phyloP scores from a whole-genome alignment of 805 yeast species.

The Candida saitoana region DNA sequence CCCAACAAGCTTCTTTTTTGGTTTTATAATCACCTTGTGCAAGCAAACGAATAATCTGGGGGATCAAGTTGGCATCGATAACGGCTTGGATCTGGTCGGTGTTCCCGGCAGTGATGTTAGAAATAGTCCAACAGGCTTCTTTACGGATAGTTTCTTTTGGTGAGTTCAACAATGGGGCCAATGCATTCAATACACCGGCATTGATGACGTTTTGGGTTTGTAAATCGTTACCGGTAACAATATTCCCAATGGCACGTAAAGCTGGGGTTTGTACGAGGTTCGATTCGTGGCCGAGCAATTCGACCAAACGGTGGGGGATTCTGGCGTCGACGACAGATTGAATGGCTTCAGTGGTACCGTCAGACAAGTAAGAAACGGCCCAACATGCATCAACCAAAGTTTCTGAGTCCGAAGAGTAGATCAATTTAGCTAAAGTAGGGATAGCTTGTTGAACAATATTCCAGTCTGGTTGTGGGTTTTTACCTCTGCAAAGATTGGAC shows the following conservation, averaged over 20 bases:
- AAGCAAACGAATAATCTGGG: constrained; percentile 79
- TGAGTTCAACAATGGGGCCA: constrained; percentile 73
- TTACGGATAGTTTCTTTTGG: constrained; percentile 90
- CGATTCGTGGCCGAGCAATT: constrained; percentile 77
- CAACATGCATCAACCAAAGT: constrained; percentile 96
- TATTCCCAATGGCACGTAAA: constrained; percentile 93
- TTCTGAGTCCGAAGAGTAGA: constrained; percentile 87
- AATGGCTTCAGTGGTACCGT: constrained; percentile 88
- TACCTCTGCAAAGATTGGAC: constrained; percentile 94
- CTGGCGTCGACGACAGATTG: constrained; percentile 97
- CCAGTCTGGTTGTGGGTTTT: constrained; percentile 97
- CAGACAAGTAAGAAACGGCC: constrained; percentile 94
- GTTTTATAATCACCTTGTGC: constrained; percentile 89
- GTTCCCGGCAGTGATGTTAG: constrained; percentile 97
- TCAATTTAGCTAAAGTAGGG: constrained; percentile 87
- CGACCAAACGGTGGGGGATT: constrained; percentile 91
- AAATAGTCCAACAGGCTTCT: constrained; percentile 98
- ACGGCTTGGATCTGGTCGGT: constrained; percentile 95
- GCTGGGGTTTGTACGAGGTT: constrained; percentile 95
- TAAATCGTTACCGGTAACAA: constrained; percentile 92
- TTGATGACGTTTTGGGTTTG: constrained; percentile 95
- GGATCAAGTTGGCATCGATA: constrained; percentile 88
- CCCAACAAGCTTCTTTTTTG: constrained; percentile 99
- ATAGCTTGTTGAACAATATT: constrained; percentile 75
- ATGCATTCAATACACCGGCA: constrained; percentile 84